Conservation (phyloP, 1,284 basidiomycete genomes). For the Golubevia sp. region DNA sequence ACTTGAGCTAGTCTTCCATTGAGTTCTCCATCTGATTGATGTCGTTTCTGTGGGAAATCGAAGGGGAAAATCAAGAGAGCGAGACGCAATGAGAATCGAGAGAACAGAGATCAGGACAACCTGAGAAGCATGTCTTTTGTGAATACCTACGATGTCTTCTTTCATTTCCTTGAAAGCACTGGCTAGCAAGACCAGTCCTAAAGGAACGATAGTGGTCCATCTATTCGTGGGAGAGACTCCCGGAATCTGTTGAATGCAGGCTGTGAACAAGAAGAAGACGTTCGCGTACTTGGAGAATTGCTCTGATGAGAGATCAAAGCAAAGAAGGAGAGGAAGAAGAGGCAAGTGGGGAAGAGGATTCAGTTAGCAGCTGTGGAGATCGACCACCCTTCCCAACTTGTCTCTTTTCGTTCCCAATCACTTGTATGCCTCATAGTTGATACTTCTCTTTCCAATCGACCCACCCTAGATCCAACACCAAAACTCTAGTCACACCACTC, state of each 20-base stretch:
- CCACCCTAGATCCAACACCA: no score
- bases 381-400: no score
- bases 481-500: no score
- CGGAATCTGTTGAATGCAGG: conserved; percentile 96
- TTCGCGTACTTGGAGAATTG: conserved; percentile 99
- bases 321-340: not conserved
- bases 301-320: conserved; percentile 66
- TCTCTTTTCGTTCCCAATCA: no score
- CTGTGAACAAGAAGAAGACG: conserved; percentile 97
- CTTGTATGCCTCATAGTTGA: no score
- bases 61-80: not conserved
- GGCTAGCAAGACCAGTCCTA: conserved; percentile 85
- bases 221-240: conserved; percentile 93
- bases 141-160: conserved; percentile 74
- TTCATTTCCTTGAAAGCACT: conserved; percentile 96
- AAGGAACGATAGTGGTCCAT: conserved; percentile 93
- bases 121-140: not conserved
- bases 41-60: conserved; percentile 72
- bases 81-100: not conserved
- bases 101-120: not conserved
- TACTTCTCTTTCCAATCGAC: no score
- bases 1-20: conserved; percentile 83
- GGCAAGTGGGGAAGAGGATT: no score
- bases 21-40: conserved; percentile 89
- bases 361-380: no score